Conservation (phyloP, 371 early-diverging fungal species). For the Umbelopsis sp. region DNA sequence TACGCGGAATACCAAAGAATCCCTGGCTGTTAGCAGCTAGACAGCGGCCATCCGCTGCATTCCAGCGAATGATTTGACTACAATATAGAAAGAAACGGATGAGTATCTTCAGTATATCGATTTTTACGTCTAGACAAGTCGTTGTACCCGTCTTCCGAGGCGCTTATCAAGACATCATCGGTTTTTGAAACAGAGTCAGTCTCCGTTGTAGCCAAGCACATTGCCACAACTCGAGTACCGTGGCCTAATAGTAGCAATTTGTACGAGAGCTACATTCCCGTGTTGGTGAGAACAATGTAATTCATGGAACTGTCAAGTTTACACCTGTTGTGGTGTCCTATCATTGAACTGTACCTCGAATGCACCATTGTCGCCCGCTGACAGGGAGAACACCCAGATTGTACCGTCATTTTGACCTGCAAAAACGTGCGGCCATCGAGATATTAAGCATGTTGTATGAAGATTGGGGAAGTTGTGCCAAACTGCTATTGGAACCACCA, state of each 20-base stretch:
- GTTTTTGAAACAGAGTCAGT: slow-evolving; percentile 46
- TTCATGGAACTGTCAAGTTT: not conserved
- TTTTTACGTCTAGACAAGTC: not conserved
- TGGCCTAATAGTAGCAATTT: slow-evolving; percentile 65
- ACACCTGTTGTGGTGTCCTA: not conserved
- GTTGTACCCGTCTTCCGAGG: slow-evolving; percentile 68
- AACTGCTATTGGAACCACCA: slow-evolving; percentile 44
- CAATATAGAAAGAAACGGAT: not conserved
- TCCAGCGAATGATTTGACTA: slow-evolving; percentile 77
- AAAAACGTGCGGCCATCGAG: slow-evolving; percentile 45
- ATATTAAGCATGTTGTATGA: slow-evolving; percentile 40
- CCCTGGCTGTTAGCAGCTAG: slow-evolving; percentile 63
- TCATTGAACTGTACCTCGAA: slow-evolving; percentile 6
- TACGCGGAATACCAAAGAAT: slow-evolving; percentile 59
- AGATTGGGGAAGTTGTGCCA: slow-evolving; percentile 51
- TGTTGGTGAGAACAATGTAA: not conserved
- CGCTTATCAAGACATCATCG: slow-evolving; percentile 67
- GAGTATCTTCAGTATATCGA: slow-evolving; percentile 8
- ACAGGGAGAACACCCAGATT: slow-evolving; percentile 56
- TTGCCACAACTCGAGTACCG: slow-evolving; percentile 55
- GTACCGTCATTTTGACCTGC: slow-evolving; percentile 64
- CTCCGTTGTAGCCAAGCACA: slow-evolving; percentile 54
- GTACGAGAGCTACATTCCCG: slow-evolving; percentile 42
- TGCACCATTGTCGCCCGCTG: slow-evolving; percentile 3
- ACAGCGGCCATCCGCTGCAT: slow-evolving; percentile 71